A percentile compares a stretch with the other conserved stretches of the same genome.
Conservation (phyloP, 2,329 filamentous ascomycete genomes). For the Aureobasidium namibiae region DNA sequence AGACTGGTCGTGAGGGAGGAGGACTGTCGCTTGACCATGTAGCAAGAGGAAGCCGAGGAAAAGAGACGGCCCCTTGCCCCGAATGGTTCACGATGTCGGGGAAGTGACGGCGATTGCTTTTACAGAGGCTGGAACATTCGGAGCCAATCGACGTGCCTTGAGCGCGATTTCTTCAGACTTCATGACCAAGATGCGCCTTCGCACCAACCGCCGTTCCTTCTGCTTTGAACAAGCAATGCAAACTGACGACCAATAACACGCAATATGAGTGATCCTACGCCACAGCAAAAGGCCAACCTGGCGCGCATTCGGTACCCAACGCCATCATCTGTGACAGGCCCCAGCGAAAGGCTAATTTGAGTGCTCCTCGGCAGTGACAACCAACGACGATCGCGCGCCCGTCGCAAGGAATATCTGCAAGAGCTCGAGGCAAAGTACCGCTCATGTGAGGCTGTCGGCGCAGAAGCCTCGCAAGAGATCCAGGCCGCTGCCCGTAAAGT, state of each 20-base stretch:
- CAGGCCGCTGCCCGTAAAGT: conserved; percentile 62
- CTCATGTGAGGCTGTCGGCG: conserved; percentile 55
- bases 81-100: background rate
- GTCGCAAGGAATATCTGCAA: conserved; percentile 64
- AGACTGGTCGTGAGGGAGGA: background rate
- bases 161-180: background rate
- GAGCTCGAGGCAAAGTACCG: conserved; percentile 60
- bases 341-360: conserved; percentile 15
- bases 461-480: conserved; percentile 62
- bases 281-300: conserved; percentile 30
- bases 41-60: background rate
- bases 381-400: conserved; percentile 65
- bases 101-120: background rate
- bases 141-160: no score
- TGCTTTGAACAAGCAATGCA: background rate
- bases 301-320: conserved; percentile 58
- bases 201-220: background rate
- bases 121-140: background rate
- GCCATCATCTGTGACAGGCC: background rate
- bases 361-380: conserved; percentile 56
- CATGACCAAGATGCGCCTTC: background rate
- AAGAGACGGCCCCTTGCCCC: background rate
- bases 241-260: background rate
- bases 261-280: conserved; percentile 2
- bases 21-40: background rate